Conservation (phyloP, 345 rosid genomes). For the Populus davidiana region DNA sequence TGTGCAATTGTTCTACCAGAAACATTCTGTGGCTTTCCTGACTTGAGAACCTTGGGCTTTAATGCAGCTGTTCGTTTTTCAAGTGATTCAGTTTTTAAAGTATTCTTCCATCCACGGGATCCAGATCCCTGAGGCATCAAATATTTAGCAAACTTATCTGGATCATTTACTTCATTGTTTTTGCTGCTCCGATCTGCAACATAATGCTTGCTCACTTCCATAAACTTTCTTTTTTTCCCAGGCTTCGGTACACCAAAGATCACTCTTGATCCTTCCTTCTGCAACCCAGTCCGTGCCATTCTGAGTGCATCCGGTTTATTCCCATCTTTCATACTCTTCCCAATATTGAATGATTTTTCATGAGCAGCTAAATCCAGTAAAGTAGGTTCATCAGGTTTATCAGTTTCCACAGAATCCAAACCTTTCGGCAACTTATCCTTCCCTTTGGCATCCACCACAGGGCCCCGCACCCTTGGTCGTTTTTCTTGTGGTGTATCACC, state of each 20-base stretch:
- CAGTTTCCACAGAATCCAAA: conserved; percentile 31
- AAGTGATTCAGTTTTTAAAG: conserved; percentile 46
- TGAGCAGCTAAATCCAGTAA: conserved; percentile 50
- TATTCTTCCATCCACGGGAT: conserved; percentile 57
- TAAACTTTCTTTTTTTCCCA: conserved; percentile 93
- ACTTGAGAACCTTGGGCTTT: conserved; percentile 54
- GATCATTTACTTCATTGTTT: conserved; percentile 50
- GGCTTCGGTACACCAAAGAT: conserved; percentile 93
- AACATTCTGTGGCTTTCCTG: conserved; percentile 50
- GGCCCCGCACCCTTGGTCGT: conserved; percentile 53
- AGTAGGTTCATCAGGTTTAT: conserved; percentile 44
- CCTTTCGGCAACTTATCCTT: conserved; percentile 44
- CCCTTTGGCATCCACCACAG: conserved; percentile 42
- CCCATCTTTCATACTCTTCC: conserved; percentile 53
- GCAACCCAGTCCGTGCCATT: conserved; percentile 67
- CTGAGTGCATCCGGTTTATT: conserved; percentile 50
- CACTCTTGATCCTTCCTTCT: conserved; percentile 78
- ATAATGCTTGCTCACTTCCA: conserved; percentile 97
- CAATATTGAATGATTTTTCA: conserved; percentile 66
- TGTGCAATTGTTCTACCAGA: conserved; percentile 46
- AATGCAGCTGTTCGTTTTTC: conserved; percentile 52
- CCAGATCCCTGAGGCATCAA: conserved; percentile 65
- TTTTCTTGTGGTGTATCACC: conserved; percentile 87
- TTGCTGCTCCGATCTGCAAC: conserved; percentile 48
- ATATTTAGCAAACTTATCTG: conserved; percentile 57